Base-by-base conservation (phyloP, 2,329 filamentous ascomycete genomes). In the Nemania sp. region DNA sequence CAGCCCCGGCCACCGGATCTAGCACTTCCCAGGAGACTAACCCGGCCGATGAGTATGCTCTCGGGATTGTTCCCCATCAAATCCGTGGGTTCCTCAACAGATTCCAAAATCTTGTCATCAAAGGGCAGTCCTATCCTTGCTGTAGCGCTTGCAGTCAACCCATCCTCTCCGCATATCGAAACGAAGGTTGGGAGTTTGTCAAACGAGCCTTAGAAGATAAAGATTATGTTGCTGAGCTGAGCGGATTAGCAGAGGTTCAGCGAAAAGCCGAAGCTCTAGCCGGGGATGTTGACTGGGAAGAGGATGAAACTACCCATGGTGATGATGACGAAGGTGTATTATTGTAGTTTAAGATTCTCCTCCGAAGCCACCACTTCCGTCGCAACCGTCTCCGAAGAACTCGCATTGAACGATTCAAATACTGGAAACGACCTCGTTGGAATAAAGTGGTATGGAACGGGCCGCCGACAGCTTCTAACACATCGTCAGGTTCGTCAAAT, bases 141-240 rank as follows among this genome's bases (percentile, higher is more conserved):
- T 97, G 93, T 79, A 93, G 92, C 56, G 93, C 92, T 1, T 97
- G 93, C 75, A 93, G 91, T 70, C 86, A 87, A 38, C 88, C 86
- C 51, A 89, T 97, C 29, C 79, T 95, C 0, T 83, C 86, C 0
- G 88, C 88, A 0, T 96, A 94, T 77, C 85, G 88, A 53, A 78
- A 80, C 1, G 87, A 90, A 53, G 90, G 90, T 0, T 97, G 93
- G 92, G 87, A 83, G 0, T 97, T 97, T 77, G 88, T 96, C 38
- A 90, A 90, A 82, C 85, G 85, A 65, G 93, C 93, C 0, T 80
- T 96, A 15, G 87, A 89, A 67, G 91, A 94, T 79, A 89, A 89
- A 75, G 90, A 93, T 1, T 96, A 92, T 76, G 91, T 97, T 0
- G 88, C 91, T 32, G 92, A 95, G 77, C 82, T 95, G 82, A 78